Evolutionary conservation across 371 early-diverging fungal species (phyloP).

Genomic region (Apophysomyces elegans): DNA sequence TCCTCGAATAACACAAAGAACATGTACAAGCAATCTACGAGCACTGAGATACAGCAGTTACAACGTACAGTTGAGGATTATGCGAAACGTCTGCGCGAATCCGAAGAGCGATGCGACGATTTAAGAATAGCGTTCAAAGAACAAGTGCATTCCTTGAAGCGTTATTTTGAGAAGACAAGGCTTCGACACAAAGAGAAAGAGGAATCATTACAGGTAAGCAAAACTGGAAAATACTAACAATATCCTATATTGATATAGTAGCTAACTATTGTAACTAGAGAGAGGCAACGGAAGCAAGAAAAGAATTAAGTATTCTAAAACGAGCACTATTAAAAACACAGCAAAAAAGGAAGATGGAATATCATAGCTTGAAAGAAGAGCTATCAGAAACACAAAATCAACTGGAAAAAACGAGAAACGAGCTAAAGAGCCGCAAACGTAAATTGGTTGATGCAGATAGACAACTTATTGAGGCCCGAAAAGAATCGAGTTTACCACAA

Average conservation of each 20-base stretch:
- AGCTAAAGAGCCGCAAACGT: neutral
- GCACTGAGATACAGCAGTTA: neutral
- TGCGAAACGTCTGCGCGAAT: neutral
- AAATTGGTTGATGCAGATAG: neutral
- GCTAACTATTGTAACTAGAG: neutral
- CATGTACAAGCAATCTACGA: neutral
- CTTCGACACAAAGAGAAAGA: neutral
- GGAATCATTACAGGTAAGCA: neutral
- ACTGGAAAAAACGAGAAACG: neutral
- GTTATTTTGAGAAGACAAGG: neutral
- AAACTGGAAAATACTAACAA: neutral
- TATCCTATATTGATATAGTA: neutral
- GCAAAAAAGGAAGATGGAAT: neutral
- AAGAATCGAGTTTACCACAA: neutral
- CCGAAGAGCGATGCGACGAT: neutral
- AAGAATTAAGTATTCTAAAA: neutral
- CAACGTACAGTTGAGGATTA: neutral
- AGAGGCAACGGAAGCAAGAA: neutral
- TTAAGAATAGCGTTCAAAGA: neutral
- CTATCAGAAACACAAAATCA: neutral
- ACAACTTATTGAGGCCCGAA: neutral
- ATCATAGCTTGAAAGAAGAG: neutral
- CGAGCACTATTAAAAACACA: neutral
- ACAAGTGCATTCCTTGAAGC: neutral
- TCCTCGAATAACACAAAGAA: neutral